These are phyloP conservation scores for Monosporascus sp. DNA, from an alignment of 2,329 filamentous ascomycete species.

Conservation along the genomic window DNA sequence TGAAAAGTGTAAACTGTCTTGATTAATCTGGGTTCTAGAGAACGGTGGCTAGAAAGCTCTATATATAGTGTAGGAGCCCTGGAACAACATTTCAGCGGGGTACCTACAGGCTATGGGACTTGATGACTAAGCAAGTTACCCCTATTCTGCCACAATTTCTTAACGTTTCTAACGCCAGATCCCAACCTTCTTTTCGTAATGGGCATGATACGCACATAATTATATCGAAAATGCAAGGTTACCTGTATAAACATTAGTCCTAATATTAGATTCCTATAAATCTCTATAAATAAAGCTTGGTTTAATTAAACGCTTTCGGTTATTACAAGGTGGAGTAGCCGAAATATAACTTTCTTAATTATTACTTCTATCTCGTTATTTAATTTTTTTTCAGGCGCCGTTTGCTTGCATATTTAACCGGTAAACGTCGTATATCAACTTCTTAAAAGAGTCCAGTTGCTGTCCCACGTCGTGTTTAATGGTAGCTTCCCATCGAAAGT, in stretches of 20 bases:
- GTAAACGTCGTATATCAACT: constrained; percentile 16
- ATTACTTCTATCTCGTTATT: constrained; percentile 11
- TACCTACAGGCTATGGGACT: no score
- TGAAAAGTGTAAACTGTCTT: no score
- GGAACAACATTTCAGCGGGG: no score
- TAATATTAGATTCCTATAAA: constrained; percentile 17
- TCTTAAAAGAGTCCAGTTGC: constrained; percentile 15
- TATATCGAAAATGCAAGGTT: constrained; percentile 15
- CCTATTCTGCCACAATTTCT: no score
- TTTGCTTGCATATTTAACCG: constrained; percentile 14
- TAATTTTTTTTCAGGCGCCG: constrained; percentile 15
- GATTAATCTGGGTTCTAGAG: no score
- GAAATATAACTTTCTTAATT: constrained; percentile 10
- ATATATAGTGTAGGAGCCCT: no score
- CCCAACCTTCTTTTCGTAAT: constrained; percentile 16
- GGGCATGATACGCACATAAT: constrained; percentile 15
- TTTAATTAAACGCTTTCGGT: constrained; percentile 10
- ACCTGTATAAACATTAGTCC: constrained; percentile 10
- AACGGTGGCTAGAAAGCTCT: no score
- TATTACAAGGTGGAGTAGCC: constrained; percentile 9
- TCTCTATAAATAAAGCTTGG: constrained; percentile 15
- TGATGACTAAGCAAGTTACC: no score
- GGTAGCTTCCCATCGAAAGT: constrained; percentile 14
- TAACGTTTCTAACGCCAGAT: constrained; percentile 14
- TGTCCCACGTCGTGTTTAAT: constrained; percentile 7